Evolutionary conservation across 306 rosid species (phyloP).

Genomic region (Dryas drummondii): DNA sequence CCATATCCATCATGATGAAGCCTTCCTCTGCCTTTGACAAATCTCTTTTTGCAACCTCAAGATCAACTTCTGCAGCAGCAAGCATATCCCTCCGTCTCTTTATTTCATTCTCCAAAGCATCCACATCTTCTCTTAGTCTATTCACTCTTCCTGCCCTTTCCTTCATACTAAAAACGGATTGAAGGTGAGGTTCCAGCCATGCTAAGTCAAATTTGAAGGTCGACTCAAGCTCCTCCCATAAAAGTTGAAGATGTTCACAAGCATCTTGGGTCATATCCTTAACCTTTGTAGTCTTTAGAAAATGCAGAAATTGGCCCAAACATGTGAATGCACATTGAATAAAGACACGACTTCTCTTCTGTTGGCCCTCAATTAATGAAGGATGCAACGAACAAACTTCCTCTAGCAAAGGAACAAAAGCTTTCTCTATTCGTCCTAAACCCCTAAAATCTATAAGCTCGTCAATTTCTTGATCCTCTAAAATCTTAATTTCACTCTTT

Average conservation of each 20-base stretch:
- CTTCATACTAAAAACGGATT: not conserved
- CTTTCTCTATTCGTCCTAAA: not conserved
- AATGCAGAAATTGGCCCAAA: not conserved
- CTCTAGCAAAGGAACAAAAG: not conserved
- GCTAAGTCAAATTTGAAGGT: conserved; percentile 1
- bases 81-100: no score
- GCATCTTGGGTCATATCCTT: not conserved
- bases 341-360: not conserved
- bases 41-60: no score
- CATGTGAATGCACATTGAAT: not conserved
- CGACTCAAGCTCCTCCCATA: conserved; percentile 7
- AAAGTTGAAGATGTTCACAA: not conserved
- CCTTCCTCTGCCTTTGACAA: no score
- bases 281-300: not conserved
- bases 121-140: no score
- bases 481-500: not conserved
- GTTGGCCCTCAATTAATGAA: not conserved
- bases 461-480: not conserved
- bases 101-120: no score
- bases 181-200: not conserved
- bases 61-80: no score
- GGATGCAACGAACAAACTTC: conserved; percentile 5
- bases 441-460: not conserved
- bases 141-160: no score
- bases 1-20: no score